phyloP scores from a whole-genome alignment of 345 rosid genomes.

The Trapa bicornis region DNA sequence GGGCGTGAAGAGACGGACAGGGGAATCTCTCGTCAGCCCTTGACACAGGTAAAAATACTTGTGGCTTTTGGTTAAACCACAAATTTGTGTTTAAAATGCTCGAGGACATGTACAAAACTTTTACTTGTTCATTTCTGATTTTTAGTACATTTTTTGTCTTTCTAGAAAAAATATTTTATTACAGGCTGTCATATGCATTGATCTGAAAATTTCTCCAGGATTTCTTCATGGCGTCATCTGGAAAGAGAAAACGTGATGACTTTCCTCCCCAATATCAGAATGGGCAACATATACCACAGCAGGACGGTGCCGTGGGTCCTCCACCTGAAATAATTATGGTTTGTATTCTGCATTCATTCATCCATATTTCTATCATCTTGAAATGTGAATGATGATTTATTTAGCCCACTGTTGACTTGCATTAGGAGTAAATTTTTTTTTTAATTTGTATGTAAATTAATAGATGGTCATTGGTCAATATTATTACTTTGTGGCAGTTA shows the following conservation, averaged over 20 bases:
- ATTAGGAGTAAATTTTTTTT: background rate
- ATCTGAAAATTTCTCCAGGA: constrained; percentile 45
- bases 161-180: background rate
- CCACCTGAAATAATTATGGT: constrained; percentile 31
- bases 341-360: background rate
- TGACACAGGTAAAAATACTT: constrained; percentile 49
- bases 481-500: background rate
- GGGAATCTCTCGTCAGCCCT: constrained; percentile 57
- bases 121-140: too few relatives aligned
- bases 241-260: constrained; percentile 94
- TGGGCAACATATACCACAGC: constrained; percentile 92
- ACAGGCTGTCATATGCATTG: background rate
- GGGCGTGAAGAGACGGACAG: constrained; percentile 83
- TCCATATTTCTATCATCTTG: background rate
- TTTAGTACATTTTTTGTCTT: background rate
- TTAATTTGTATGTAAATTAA: background rate
- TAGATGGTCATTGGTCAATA: background rate
- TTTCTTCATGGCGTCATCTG: constrained; percentile 63
- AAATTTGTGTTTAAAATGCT: background rate
- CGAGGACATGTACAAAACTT: background rate
- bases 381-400: background rate
- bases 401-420: background rate
- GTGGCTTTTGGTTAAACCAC: background rate
- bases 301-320: constrained; percentile 81
- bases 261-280: constrained; percentile 48